Evolutionary conservation across 2,329 filamentous ascomycete genomes (phyloP).

Genomic region (Fusarium fracticaudum): DNA sequence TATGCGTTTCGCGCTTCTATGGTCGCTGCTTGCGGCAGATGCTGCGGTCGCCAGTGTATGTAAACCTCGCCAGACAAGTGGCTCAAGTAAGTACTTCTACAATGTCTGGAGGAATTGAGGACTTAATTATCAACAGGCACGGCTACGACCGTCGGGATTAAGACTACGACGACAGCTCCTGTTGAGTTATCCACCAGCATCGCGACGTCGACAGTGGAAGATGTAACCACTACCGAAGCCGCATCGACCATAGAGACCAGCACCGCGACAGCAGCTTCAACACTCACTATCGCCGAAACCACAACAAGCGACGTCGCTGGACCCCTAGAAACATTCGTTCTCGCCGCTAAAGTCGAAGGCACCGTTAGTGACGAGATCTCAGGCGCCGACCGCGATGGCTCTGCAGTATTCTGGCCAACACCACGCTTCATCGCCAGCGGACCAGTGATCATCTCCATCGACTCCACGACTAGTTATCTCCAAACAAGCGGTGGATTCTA

Average conservation of each 20-base stretch:
- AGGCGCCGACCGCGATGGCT: background rate
- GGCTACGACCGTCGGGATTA: accelerated
- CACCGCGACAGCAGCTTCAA: background rate
- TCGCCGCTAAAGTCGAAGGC: background rate
- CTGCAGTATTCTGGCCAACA: background rate
- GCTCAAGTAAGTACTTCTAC: background rate
- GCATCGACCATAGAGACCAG: background rate
- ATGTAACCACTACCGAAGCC: too few relatives aligned
- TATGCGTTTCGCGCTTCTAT: background rate
- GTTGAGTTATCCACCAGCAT: background rate
- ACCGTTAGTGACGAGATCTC: background rate
- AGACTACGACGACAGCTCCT: background rate
- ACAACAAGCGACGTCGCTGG: background rate
- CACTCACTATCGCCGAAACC: background rate
- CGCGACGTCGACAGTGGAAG: background rate
- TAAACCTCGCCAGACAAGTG: background rate
- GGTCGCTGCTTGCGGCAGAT: background rate
- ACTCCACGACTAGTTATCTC: background rate
- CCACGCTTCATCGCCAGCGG: background rate
- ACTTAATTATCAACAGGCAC: background rate
- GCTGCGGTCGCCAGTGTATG: background rate
- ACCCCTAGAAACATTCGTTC: background rate
- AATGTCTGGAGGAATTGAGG: background rate
- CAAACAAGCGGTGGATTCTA: background rate
- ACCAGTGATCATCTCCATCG: background rate